A percentile compares a stretch with the other conserved stretches of the same genome.
These are phyloP conservation scores for Emydomyces testavorans DNA, from an alignment of 2,329 filamentous ascomycete species.

Conservation along the genomic window DNA sequence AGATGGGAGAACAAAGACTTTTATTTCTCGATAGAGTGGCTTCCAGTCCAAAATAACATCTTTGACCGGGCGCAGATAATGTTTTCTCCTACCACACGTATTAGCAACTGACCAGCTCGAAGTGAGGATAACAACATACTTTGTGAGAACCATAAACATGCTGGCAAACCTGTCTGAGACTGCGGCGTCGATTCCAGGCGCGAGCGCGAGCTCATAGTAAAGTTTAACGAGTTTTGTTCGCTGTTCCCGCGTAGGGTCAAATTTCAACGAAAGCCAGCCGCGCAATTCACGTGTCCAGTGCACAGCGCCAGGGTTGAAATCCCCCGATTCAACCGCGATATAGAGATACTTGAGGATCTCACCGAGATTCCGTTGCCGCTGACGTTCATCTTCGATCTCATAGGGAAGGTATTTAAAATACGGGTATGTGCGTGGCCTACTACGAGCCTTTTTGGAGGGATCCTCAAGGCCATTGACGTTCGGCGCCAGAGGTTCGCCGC, in stretches of 20 bases:
- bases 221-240: conserved; percentile 74
- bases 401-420: conserved; percentile 90
- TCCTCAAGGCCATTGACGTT: conserved; percentile 41
- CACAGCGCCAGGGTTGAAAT: conserved; percentile 83
- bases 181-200: conserved; percentile 72
- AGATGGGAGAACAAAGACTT: conserved; percentile 73
- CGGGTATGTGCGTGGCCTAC: conserved; percentile 72
- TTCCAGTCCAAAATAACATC: conserved; percentile 90
- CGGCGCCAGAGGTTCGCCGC: conserved; percentile 39
- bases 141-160: conserved; percentile 94
- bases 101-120: conserved; percentile 12
- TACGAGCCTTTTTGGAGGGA: conserved; percentile 53
- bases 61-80: conserved; percentile 81
- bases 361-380: conserved; percentile 66
- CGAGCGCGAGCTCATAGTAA: conserved; percentile 86
- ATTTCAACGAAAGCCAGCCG: conserved; percentile 92
- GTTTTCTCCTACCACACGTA: conserved; percentile 58
- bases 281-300: conserved; percentile 96
- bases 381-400: conserved; percentile 63
- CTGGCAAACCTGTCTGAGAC: conserved; percentile 84
- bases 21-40: conserved; percentile 84
- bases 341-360: conserved; percentile 92
- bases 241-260: conserved; percentile 79
- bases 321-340: conserved; percentile 78
- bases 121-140: conserved; percentile 47